Base-by-base conservation (phyloP, 306 rosid species). In the Citrullus mucosospermus region DNA sequence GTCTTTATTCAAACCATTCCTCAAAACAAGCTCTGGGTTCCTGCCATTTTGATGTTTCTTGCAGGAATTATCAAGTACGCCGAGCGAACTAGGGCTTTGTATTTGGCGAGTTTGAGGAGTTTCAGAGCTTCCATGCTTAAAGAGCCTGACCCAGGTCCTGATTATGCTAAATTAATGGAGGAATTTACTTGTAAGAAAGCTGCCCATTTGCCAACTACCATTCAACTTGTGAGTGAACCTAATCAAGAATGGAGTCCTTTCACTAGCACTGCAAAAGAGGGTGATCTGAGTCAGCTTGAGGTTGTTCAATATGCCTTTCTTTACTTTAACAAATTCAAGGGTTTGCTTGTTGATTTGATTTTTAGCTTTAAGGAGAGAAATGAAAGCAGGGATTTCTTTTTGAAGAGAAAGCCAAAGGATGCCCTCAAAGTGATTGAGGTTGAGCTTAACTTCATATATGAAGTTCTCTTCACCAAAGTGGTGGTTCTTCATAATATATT, bases 1-100 rank as follows among this genome's bases (percentile, higher is more conserved):
- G 80, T 86, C 54, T 88, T 88, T 57, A n/a, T 85, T n/a, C 86
- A 84, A 34, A 81, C 92, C 8, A 43, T 87, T 13, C 89, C 92
- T 2, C 5, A 0, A 0, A 87, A 89, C 82, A 78, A 48, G 8
- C 51, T 89, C 1, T 78, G 86, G 85, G 7, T 81, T 10, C 87
- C 90, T 0, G 84, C 83, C 0, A 1, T 39, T 4, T 77, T 87
- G 0, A 32, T 89, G 73, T 85, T 87, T 44, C 1, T 63, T 0
- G 87, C 86, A 1, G 93, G 93, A 17, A 57, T 78, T 9, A 62
- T 85, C 39, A 89, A 89, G 78, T 89, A 82, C 17, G 86, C 59
- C 0, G 93, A 89, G 75, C 70, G 89, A 16, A 85, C 87, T 4
- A 59, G 84, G 2, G 85, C 88, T 38, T 38, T 89, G 77, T 85